Evolutionary conservation across 805 yeast species (phyloP).

Genomic region (Blastobotrys robertii): DNA sequence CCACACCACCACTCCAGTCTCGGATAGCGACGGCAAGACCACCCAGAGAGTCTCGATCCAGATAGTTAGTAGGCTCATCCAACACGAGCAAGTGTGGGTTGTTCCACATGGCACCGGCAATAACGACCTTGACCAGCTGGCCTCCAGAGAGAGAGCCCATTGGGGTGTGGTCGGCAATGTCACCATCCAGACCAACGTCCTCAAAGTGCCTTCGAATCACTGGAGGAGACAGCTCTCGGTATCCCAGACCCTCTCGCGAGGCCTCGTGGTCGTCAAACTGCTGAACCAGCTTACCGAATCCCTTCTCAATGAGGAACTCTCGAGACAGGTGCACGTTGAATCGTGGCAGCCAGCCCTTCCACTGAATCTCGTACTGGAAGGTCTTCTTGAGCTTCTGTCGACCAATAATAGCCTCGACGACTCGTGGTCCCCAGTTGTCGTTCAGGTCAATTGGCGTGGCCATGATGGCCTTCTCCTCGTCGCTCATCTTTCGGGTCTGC

Average conservation of each 20-base stretch:
- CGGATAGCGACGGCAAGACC: slow-evolving; percentile 96
- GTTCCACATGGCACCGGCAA: slow-evolving; percentile 99
- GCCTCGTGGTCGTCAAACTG: slow-evolving; percentile 99
- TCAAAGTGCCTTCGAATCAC: slow-evolving; percentile 95
- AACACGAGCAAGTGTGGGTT: slow-evolving; percentile 93
- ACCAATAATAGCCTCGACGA: slow-evolving; percentile 90
- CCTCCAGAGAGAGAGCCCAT: slow-evolving; percentile 97
- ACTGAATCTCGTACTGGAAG: slow-evolving; percentile 93
- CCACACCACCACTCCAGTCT: slow-evolving; percentile 98
- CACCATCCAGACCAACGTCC: slow-evolving; percentile 95
- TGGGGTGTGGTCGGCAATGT: slow-evolving; percentile 96
- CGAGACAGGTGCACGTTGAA: slow-evolving; percentile 89
- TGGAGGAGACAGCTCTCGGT: slow-evolving; percentile 85
- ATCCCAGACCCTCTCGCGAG: slow-evolving; percentile 97
- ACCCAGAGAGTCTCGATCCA: slow-evolving; percentile 96
- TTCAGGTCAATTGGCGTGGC: slow-evolving; percentile 64
- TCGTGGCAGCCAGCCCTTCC: slow-evolving; percentile 88
- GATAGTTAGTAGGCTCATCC: slow-evolving; percentile 97
- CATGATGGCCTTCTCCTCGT: slow-evolving; percentile 69
- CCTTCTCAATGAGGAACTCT: slow-evolving; percentile 69
- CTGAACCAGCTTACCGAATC: slow-evolving; percentile 85
- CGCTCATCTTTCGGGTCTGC: slow-evolving; percentile 82
- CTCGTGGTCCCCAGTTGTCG: slow-evolving; percentile 84
- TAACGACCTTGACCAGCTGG: slow-evolving; percentile 94
- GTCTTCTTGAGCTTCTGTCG: slow-evolving; percentile 94